Conservation (phyloP, 192 early-diverging fungal species). For the Pilaira anomala region DNA sequence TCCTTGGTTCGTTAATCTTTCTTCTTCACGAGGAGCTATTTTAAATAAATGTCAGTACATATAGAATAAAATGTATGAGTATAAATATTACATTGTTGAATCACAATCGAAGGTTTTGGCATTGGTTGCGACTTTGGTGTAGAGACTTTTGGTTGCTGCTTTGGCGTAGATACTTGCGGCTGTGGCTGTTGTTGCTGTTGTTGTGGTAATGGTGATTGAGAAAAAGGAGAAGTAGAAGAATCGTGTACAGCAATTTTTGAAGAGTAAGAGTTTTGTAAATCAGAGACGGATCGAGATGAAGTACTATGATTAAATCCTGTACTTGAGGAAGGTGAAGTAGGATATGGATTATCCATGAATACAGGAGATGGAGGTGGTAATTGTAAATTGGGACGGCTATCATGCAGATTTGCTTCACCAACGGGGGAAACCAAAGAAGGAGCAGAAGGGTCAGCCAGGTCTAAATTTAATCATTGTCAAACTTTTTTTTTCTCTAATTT, state of each 20-base stretch:
- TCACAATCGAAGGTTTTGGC: background rate
- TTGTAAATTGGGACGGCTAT: background rate
- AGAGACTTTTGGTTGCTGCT: background rate
- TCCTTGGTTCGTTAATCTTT: background rate
- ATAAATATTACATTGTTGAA: background rate
- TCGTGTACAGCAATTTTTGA: too few relatives aligned
- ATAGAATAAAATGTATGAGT: background rate
- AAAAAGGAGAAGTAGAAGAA: too few relatives aligned
- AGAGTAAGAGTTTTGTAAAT: too few relatives aligned
- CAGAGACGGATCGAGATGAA: background rate
- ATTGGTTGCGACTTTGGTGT: background rate
- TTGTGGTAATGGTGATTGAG: background rate
- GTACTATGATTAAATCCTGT: background rate
- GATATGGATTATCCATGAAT: background rate
- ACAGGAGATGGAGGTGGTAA: background rate
- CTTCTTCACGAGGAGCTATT: background rate
- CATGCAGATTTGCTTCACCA: background rate
- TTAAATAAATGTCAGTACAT: too few relatives aligned
- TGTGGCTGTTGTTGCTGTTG: background rate
- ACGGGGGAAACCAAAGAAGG: constrained; percentile 1
- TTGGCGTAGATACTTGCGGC: background rate
- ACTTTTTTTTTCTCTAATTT: background rate
- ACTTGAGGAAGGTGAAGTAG: constrained; percentile 4
- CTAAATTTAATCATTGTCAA: background rate
- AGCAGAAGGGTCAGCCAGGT: constrained; percentile 12